Percentiles rank a stretch among this genome's conserved stretches.
Evolutionary conservation across 441 rosid genomes (phyloP).

Genomic region (Sinapis alba): DNA sequence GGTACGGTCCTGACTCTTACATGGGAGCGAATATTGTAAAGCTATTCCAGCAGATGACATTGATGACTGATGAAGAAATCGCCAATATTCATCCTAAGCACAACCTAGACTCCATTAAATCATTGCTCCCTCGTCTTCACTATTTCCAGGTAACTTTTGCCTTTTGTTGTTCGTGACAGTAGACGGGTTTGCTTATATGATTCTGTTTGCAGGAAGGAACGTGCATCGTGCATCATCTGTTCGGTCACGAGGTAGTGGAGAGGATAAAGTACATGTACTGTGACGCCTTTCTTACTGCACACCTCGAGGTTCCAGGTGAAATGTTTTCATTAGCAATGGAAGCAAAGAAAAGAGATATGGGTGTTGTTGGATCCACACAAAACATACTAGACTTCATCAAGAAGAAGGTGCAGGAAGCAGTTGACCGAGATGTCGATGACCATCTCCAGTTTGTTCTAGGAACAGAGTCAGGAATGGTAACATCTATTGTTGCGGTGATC

Average conservation of each 20-base stretch:
- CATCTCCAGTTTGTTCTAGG: slow-evolving; percentile 92
- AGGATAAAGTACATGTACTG: slow-evolving; percentile 82
- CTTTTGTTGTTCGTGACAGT: background rate
- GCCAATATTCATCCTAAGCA: slow-evolving; percentile 74
- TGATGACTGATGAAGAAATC: slow-evolving; percentile 90
- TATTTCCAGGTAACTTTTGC: slow-evolving; percentile 52
- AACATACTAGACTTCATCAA: slow-evolving; percentile 89
- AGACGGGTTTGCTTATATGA: slow-evolving; percentile 17
- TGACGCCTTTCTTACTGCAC: slow-evolving; percentile 93
- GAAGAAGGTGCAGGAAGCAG: slow-evolving; percentile 76
- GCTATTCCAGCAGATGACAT: slow-evolving; percentile 81
- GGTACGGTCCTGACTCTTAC: slow-evolving; percentile 99
- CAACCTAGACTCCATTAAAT: slow-evolving; percentile 61
- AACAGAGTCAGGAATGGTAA: slow-evolving; percentile 97
- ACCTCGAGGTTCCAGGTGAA: slow-evolving; percentile 97
- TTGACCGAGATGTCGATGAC: slow-evolving; percentile 74
- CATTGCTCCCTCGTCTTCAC: slow-evolving; percentile 70
- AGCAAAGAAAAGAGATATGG: slow-evolving; percentile 94
- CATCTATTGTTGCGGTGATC: slow-evolving; percentile 85
- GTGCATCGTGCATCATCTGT: slow-evolving; percentile 92
- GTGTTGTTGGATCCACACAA: slow-evolving; percentile 90
- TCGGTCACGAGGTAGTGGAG: slow-evolving; percentile 88
- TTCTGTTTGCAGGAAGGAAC: slow-evolving; percentile 70
- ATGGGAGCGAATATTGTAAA: slow-evolving; percentile 97
- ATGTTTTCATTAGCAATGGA: slow-evolving; percentile 98